Base-by-base conservation (phyloP, 805 yeast genomes). In the Sugiyamaella lignohabitans region DNA sequence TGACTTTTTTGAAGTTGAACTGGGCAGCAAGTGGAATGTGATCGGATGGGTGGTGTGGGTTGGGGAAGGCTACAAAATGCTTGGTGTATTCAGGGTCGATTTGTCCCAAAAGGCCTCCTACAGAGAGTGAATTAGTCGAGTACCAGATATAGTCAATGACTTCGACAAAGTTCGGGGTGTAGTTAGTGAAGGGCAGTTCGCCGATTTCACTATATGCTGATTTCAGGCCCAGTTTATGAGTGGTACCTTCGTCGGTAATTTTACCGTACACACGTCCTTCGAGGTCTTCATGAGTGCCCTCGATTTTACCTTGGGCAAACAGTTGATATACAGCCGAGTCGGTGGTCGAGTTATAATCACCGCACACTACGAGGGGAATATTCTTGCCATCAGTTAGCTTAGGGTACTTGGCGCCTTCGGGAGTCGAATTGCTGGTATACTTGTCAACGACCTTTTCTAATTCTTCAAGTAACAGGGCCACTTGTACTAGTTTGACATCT, bases 141-240 rank as follows among this genome's bases (percentile, higher is more conserved):
- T 85, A 88, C 96, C 98, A 94, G 49, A 93, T 82, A 63, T 93
- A 93, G 69, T 93, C 99, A 67, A 93, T 87, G 36, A 82, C 89
- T 59, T 87, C 88, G 1, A 94, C 87, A 67, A 93, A 93, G 30
- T 84, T 80, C 22, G 99, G 98, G 0, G 98, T 82, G 66, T 82
- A 83, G 66, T 93, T 93, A 4, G 99, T 91, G 64, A 91, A 91
- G 39, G 96, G 95, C 51, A 93, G 73, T 65, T 93, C 97, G 21
- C 89, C 89, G 59, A 89, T 77, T 52, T 77, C 74, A 37, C 83
- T 80, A 63, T 93, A 93, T 2, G 96, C 85, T 5, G 95, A 85
- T 63, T 80, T 86, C 65, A 93, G 71, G 55, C 84, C 76, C 68
- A 93, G 80, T 40, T 77, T 76, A 64, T 91, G 96, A 18, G 75